Base-by-base conservation (phyloP, 306 rosid species). In the Vicia sativa region DNA sequence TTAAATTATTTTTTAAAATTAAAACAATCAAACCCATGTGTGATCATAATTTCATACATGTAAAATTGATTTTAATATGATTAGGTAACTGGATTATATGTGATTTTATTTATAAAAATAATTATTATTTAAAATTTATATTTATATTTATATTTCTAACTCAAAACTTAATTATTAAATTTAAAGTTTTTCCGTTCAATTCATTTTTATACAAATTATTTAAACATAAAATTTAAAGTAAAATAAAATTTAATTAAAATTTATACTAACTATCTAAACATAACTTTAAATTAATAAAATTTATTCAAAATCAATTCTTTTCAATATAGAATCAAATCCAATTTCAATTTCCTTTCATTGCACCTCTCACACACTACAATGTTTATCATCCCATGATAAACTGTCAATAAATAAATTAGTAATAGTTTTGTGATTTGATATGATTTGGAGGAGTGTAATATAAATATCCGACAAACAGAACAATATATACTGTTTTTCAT, bases 391-490 rank as follows among this genome's bases (percentile, higher is more conserved):
- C 71, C 49, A 76, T 9, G 11, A 16, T 50, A 62, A 76, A 42
- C 25, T 52, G 69, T 52, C 53, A 13, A 69, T 8, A 34, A 70
- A 70, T 31, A 43, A 69, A 66, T 41, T 31, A 29, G 39, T 44
- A 63, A 62, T 70, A 26, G 41, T 68, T 48, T 68, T 59, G 42
- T 52, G 74, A 75, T 67, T 59, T 41, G 74, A 75, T 61, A 60
- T 76, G 65, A 68, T 68, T 68, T 68, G 75, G 60, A 69, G 75
- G 70, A 9, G 26, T 76, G 71, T 42, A 21, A 50, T 39, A 38
- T 52, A 39, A 75, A 49, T 52, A 62, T 69, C 80, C 80, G 65
- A 76, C 75, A 69, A 52, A n/a, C 41, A 53, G 8, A 76, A 75
- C 13, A 21, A 61, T 12, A 52, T 62, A 45, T 45, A 44, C 61